Base-by-base conservation (phyloP, 2,329 filamentous ascomycete species). In the Talaromyces rugulosus region DNA sequence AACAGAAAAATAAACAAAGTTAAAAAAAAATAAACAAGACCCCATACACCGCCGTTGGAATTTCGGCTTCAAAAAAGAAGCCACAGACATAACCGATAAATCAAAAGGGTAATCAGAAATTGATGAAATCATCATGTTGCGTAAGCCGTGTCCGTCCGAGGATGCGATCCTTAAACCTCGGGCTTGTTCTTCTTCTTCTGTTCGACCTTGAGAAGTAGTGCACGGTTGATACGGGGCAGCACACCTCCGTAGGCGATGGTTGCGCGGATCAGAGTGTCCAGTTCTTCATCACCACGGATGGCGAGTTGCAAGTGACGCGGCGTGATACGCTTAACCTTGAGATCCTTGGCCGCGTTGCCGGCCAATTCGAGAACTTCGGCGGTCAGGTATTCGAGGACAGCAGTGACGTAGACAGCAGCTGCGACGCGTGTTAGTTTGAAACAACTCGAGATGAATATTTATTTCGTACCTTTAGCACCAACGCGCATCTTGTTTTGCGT, bases 401-500 rank as follows among this genome's bases (percentile, higher is more conserved):
- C 95, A 56, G 95, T 98, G 66, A 98, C 92, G 77, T 99, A 99
- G 72, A 99, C 95, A 68, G 95, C 93, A 67, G 95, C 95, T 83
- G 34, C n/a, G 51, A 60, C 27, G 58, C 53, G 57, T 52, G 56
- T 62, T 44, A 14, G 50, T 9, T 53, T 23, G 27, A 53, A 53
- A 30, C 16, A 8, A 18, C 4, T 28, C 11, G 8, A 9, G 11
- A 11, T 31, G n/a, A 18, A 28, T 14, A 51, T 23, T 23, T 6
- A 5, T 51, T 58, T 42, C 72, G 58, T 77, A 83, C 81, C 81
- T 85, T 98, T 98, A 74, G 94, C 95, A 72, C 95, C 95, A 69
- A 99, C 96, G 80, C 95, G 94, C 91, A 97, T 98, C 85, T 98
- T 98, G 82, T 97, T 96, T 78, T 98, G 95, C 56, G 95, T 98